A percentile compares a stretch with the other conserved stretches of the same genome.
Evolutionary conservation across 495 filamentous ascomycete genomes (phyloP).

Genomic region (Pseudomonodictys pantanalensis): DNA sequence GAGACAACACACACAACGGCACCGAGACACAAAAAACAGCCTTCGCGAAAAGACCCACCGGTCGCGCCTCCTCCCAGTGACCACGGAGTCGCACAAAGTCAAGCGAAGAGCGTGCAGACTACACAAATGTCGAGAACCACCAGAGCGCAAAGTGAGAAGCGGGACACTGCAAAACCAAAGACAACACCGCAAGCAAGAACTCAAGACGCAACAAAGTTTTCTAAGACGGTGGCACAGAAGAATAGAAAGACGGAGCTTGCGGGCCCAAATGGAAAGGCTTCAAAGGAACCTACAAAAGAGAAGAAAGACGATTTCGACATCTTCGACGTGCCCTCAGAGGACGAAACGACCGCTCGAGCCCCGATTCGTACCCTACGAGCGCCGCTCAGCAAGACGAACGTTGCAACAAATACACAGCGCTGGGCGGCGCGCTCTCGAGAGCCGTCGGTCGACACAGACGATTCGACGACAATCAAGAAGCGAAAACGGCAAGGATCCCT

Average conservation of each 20-base stretch:
- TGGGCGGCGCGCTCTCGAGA: background rate
- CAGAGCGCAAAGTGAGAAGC: too few species aligned
- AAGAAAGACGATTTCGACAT: slow-evolving; percentile 11
- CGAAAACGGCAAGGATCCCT: slow-evolving; percentile 12
- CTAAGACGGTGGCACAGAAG: background rate
- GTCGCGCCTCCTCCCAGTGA: too few species aligned
- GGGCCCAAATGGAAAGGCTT: background rate
- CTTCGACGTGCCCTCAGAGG: slow-evolving; percentile 31
- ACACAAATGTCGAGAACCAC: too few species aligned
- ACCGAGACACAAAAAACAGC: too few species aligned
- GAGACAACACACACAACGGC: too few species aligned
- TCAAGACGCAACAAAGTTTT: too few species aligned
- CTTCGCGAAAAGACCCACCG: too few species aligned
- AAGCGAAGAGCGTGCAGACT: too few species aligned
- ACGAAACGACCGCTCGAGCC: slow-evolving; percentile 4
- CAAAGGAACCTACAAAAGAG: background rate
- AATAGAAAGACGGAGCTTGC: background rate
- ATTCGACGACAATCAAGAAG: slow-evolving; percentile 25
- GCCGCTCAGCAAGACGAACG: background rate
- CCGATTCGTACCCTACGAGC: slow-evolving; percentile 3
- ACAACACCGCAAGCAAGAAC: background rate
- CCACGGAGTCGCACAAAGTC: too few species aligned
- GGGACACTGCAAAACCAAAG: background rate
- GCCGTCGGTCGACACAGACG: slow-evolving; percentile 13
- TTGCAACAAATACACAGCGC: background rate